Conservation (phyloP, 208 protist species). For the Leptomonas pyrrhocoris region DNA sequence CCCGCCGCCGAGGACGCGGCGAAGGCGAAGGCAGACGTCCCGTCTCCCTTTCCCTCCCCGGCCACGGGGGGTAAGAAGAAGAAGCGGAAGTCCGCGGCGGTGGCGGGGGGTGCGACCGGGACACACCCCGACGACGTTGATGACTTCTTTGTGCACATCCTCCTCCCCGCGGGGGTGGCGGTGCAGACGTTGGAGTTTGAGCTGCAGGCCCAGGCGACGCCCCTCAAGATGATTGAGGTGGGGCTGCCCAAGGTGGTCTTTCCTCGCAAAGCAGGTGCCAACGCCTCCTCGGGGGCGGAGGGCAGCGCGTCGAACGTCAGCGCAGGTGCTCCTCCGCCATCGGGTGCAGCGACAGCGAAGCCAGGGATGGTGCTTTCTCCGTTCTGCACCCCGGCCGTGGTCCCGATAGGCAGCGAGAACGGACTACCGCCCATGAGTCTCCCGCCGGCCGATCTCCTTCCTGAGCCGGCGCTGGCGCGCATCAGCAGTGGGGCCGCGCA, state of each 20-base stretch:
- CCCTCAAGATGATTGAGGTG: constrained; percentile 61
- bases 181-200: constrained; percentile 58
- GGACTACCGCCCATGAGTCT: constrained; percentile 47
- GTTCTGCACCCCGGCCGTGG: constrained; percentile 35
- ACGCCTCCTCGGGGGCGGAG: neutral
- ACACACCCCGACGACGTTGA: constrained; percentile 53
- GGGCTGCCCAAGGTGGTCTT: constrained; percentile 51
- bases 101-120: neutral
- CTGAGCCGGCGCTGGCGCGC: constrained; percentile 13
- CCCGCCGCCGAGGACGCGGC: constrained; percentile 11
- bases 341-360: neutral
- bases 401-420: constrained; percentile 33
- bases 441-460: constrained; percentile 40
- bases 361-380: constrained; percentile 24
- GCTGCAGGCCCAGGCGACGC: constrained; percentile 47
- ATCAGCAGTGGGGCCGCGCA: neutral
- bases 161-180: constrained; percentile 40
- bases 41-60: neutral
- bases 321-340: constrained; percentile 4
- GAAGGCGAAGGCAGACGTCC: neutral
- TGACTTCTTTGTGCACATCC: constrained; percentile 71
- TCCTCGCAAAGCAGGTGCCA: constrained; percentile 25
- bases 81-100: constrained; percentile 22
- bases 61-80: constrained; percentile 32
- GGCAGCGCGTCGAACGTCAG: neutral